Evolutionary conservation across 2,329 filamentous ascomycete genomes (phyloP), one percentile per base, ranked within the genome.

Genomic region (Neofusicoccum laricinum): DNA sequence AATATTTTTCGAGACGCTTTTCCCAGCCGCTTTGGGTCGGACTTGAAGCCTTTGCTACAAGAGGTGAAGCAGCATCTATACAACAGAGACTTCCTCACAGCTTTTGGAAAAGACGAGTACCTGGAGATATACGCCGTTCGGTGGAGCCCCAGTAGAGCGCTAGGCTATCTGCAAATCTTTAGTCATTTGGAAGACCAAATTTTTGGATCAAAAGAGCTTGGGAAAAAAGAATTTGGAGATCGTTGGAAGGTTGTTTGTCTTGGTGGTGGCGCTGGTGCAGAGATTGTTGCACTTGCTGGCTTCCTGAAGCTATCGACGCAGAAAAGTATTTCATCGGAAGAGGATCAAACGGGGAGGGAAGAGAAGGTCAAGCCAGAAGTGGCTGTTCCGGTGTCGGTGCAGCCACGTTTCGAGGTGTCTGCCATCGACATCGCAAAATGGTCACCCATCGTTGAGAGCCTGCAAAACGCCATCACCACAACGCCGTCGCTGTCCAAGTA

Each of bases 361-460:
- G 6, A 48, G 15, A 19, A 21, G 4, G 19, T 4, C 14, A 3
- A 32, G 14, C 17, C 45, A 41, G 45, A 48, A 36, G 7, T 32
- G 14, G 45, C 58, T 19, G 7, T 17, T 0, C 3, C 58, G 8
- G 3, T 32, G 6, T 38, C 30, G 1, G 8, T n/a, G 8, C 34
- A 17, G 34, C 34, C 17, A 21, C 50, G 65, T 1, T 67, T 82
- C 25, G 72, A 80, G 8, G 77, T 95, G 11, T 84, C 82, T 5
- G 86, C 92, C n/a, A 78, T 97, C 53, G 94, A 98, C 78, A 87
- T 91, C 17, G 95, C 90, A 2, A 86, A 90, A 34, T 98, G 95
- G 94, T 80, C 79, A 0, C 68, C 76, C 2, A 86, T 93, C 11
- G 80, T 90, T 5, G 70, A 79, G 0, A 82, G 83, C 12, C 81